These are phyloP conservation scores for Mycena alexandri DNA, from an alignment of 768 basidiomycete species.

Conservation along the genomic window DNA sequence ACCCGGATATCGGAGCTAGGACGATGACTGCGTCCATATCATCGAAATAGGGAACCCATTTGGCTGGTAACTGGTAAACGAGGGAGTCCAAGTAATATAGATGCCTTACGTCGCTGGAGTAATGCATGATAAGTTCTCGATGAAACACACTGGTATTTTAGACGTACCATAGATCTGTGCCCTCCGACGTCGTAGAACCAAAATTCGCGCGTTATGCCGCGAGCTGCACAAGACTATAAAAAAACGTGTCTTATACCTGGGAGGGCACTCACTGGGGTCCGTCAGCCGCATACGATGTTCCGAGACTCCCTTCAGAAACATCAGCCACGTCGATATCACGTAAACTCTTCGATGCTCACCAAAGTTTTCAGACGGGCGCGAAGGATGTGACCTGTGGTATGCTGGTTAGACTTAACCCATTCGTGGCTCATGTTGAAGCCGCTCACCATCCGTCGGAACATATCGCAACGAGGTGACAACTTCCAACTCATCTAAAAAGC, in stretches of 20 bases:
- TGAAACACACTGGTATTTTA: slow-evolving; percentile 1
- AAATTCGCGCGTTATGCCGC: slow-evolving; percentile 65
- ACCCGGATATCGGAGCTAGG: slow-evolving; percentile 79
- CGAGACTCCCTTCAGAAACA: slow-evolving; percentile 66
- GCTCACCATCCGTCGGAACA: slow-evolving; percentile 76
- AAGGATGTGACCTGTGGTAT: slow-evolving; percentile 74
- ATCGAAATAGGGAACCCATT: slow-evolving; percentile 80
- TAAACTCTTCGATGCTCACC: slow-evolving; percentile 12
- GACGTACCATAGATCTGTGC: slow-evolving; percentile 73
- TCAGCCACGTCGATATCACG: not conserved
- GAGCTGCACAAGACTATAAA: slow-evolving; percentile 47
- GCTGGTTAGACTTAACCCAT: not conserved
- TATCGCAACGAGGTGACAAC: slow-evolving; percentile 73
- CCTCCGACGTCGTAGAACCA: slow-evolving; percentile 83
- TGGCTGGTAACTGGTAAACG: slow-evolving; percentile 47
- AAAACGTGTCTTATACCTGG: too few species aligned
- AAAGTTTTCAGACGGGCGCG: slow-evolving; percentile 80
- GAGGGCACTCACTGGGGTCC: slow-evolving; percentile 11
- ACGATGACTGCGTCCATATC: slow-evolving; percentile 77
- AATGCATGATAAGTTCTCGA: slow-evolving; percentile 18
- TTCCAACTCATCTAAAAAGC: slow-evolving; percentile 76
- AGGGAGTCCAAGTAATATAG: not conserved
- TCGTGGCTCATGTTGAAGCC: not conserved
- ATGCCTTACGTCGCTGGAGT: slow-evolving; percentile 63
- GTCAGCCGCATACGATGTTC: slow-evolving; percentile 74